Evolutionary conservation across 2,329 filamentous ascomycete species (phyloP), one percentile per base, ranked within the genome.

Genomic region (Botrytis deweyae): DNA sequence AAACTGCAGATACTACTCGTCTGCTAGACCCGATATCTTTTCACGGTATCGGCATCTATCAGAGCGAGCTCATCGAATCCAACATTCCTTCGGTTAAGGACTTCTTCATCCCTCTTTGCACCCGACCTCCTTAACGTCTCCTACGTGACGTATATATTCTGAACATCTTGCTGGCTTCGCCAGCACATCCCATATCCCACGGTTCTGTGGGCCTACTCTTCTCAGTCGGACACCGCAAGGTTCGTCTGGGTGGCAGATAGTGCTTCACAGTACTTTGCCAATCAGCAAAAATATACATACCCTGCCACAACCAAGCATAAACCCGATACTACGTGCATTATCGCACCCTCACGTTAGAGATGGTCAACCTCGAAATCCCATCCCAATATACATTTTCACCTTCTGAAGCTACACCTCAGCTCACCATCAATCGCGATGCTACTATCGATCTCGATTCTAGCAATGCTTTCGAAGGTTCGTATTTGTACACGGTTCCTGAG

Each of bases 231-330:
- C 92, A 88, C 91, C 90, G 90, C 92, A 94, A 92, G 89, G 92
- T 95, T 95, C 93, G 93, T 95, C 94, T 97, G 93, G 90, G 93
- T 88, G 90, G 93, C 91, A 97, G 94, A 94, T 92, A 94, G 94
- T 93, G 94, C 94, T 96, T 92, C 92, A 92, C 91, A 88, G 88
- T 89, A 87, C 87, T 80, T 80, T 76, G 76, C 76, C 65, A 74
- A 74, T 74, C 75, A 71, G 65, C 64, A 46, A 55, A 59, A 52
- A 62, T 12, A 42, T 3, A 42, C 44, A 61, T 44, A 42, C 36
- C 38, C 46, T 29, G 49, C 14, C n/a, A 29, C 18, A 70, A 69
- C 49, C 25, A 72, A 55, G 46, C 42, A 68, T n/a, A 71, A 61
- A 64, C 65, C 22, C n/a, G 46, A 55, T 44, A 44, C 36, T 52